Base-by-base conservation (phyloP, 257 asterid species). In the Petunia secreta region DNA sequence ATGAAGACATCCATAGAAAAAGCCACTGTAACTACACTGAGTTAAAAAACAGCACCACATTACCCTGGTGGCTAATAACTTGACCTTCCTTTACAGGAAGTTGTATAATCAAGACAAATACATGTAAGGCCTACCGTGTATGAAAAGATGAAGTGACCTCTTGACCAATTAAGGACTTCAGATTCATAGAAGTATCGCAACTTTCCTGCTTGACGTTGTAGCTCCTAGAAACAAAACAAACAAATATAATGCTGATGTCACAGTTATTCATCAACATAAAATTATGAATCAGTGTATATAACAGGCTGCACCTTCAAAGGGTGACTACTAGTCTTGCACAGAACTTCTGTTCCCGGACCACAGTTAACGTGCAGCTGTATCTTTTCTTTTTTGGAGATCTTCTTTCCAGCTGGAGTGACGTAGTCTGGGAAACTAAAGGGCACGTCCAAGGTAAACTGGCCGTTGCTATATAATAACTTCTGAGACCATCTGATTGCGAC, bases 401-500 rank as follows among this genome's bases (percentile, higher is more conserved):
- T 93, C 88, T 89, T 92, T 58, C 92, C 98, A 78, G 95, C 97
- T 38, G 99, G 98, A 5, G 94, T 90, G 65, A 96, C 97, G 77
- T 85, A 94, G 55, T 90, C 97, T 0, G 98, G 99, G 71, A 96
- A 96, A 82, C 80, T 91, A 90, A 92, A 96, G 16, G 99, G 98
- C 82, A 94, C 78, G 75, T 84, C 84, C 90, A 94, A 83, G 82
- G 92, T 88, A 80, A 90, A 87, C 75, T 91, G 91, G 25, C 96
- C 94, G 52, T 91, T 86, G 36, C 67, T 77, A 86, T 82, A 94
- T 16, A 79, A 66, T 84, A 96, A 80, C 80, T 96, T 94, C 79
- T 96, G 99, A 48, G 99, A 96, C 99, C 99, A 96, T 81, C 90
- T 90, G 79, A 94, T 87, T 77, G 88, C 90, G 75, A 94, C 87